A percentile compares a stretch with the other conserved stretches of the same genome.
Conservation (phyloP, 108 stramenopile species). For the Conticribra guillardii region DNA sequence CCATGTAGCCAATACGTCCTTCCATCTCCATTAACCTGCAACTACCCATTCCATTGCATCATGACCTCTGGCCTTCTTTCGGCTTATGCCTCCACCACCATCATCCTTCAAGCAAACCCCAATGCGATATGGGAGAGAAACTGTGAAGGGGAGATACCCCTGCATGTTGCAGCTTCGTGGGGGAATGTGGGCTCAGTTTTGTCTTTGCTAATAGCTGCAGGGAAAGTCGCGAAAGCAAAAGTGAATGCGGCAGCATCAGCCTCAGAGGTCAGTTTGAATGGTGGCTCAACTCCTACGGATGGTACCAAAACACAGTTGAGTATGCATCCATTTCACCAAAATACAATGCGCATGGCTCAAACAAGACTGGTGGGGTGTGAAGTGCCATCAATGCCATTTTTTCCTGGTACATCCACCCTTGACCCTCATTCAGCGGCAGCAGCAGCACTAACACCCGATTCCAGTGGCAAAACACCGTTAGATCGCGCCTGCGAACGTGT, state of each 20-base stretch:
- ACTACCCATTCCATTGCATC: constrained; percentile 5
- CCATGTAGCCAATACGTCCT: background rate
- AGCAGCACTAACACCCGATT: constrained; percentile 23
- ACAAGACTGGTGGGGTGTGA: too few species aligned
- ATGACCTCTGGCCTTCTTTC: constrained; percentile 23
- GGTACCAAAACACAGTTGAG: too few species aligned
- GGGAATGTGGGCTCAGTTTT: constrained; percentile 32
- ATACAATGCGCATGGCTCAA: too few species aligned
- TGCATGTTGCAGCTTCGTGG: constrained; percentile 43
- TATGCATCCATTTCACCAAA: too few species aligned
- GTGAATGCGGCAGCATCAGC: background rate
- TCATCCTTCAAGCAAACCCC: constrained; percentile 20
- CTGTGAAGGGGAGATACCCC: constrained; percentile 39
- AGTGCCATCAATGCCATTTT: too few species aligned
- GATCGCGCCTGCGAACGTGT: constrained; percentile 38
- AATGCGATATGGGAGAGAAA: constrained; percentile 40
- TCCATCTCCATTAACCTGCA: background rate
- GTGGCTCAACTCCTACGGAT: too few species aligned
- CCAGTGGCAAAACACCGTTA: constrained; percentile 27
- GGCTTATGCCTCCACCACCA: constrained; percentile 28
- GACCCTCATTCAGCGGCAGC: constrained; percentile 1
- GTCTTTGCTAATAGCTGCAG: constrained; percentile 18
- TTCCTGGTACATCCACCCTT: too few species aligned
- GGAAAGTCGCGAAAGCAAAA: background rate
- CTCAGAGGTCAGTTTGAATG: too few species aligned